Evolutionary conservation across 768 basidiomycete genomes (phyloP).

Genomic region (Podaxis rugospora): DNA sequence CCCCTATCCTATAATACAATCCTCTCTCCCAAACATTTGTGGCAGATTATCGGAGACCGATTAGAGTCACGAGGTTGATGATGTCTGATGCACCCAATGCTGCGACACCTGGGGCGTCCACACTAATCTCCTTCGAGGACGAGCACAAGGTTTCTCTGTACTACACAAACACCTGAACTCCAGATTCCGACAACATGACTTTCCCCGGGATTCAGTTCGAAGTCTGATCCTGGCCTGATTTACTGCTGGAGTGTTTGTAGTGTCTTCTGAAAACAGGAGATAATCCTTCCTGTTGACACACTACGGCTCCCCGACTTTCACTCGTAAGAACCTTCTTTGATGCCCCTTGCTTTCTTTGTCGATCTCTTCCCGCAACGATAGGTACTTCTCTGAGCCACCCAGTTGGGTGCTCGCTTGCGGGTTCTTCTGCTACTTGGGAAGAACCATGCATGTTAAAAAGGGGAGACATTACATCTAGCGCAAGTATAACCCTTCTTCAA

Average conservation of each 20-base stretch:
- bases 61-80: neutral
- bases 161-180: neutral
- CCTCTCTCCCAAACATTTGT: neutral
- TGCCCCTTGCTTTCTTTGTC: neutral
- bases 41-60: neutral
- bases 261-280: neutral
- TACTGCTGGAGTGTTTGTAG: slow-evolving; percentile 2
- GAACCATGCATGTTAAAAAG: neutral
- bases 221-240: neutral
- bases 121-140: neutral
- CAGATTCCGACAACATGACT: neutral
- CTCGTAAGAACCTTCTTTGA: neutral
- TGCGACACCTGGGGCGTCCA: neutral
- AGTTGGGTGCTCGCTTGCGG: neutral
- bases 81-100: neutral
- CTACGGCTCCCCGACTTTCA: neutral
- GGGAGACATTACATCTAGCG: neutral
- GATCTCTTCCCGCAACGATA: neutral
- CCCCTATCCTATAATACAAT: neutral
- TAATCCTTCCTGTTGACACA: neutral
- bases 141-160: neutral
- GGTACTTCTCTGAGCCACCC: neutral
- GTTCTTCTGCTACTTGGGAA: neutral
- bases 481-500: neutral
- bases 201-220: slow-evolving; percentile 1